These are phyloP conservation scores for Phaseolus coccineus DNA, from an alignment of 331 rosid species.

Conservation along the genomic window DNA sequence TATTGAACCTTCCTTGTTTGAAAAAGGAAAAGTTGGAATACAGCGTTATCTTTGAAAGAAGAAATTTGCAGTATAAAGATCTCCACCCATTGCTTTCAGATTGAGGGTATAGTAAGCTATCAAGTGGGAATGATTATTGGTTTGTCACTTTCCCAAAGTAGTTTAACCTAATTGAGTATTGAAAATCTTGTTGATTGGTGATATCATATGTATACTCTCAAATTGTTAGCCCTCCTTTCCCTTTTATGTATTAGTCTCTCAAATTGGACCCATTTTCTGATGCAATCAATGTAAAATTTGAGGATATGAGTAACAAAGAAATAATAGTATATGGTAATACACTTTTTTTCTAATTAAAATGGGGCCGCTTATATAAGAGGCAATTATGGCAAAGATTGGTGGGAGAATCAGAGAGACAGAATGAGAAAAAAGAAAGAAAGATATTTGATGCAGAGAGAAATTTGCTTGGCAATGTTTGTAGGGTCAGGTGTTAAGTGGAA, in stretches of 20 bases:
- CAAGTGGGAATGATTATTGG: slow-evolving; percentile 43
- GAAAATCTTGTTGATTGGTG: slow-evolving; percentile 45
- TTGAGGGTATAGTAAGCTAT: slow-evolving; percentile 22
- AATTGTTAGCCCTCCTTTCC: slow-evolving; percentile 6
- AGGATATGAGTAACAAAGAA: slow-evolving; percentile 23
- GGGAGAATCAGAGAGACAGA: slow-evolving; percentile 46
- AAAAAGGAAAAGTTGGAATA: not conserved
- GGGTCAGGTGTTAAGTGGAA: slow-evolving; percentile 56
- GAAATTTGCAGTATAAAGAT: not conserved
- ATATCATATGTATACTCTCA: slow-evolving; percentile 33
- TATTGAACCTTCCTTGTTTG: not conserved
- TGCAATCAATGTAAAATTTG: slow-evolving; percentile 14
- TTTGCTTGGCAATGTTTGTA: slow-evolving; percentile 50
- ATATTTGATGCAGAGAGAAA: slow-evolving; percentile 20
- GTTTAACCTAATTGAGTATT: slow-evolving; percentile 35
- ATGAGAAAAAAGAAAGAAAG: slow-evolving; percentile 31
- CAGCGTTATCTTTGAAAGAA: slow-evolving; percentile 20
- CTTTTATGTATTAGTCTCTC: slow-evolving; percentile 20
- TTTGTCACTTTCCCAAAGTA: slow-evolving; percentile 41
- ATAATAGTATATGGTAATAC: slow-evolving; percentile 25
- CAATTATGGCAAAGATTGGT: slow-evolving; percentile 61
- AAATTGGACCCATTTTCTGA: slow-evolving; percentile 26
- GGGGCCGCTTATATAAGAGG: slow-evolving; percentile 49
- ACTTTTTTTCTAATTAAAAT: not conserved
- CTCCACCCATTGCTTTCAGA: slow-evolving; percentile 35